These are phyloP conservation scores for Fimicolochytrium jonesii DNA, from an alignment of 192 early-diverging fungal genomes.

Conservation along the genomic window DNA sequence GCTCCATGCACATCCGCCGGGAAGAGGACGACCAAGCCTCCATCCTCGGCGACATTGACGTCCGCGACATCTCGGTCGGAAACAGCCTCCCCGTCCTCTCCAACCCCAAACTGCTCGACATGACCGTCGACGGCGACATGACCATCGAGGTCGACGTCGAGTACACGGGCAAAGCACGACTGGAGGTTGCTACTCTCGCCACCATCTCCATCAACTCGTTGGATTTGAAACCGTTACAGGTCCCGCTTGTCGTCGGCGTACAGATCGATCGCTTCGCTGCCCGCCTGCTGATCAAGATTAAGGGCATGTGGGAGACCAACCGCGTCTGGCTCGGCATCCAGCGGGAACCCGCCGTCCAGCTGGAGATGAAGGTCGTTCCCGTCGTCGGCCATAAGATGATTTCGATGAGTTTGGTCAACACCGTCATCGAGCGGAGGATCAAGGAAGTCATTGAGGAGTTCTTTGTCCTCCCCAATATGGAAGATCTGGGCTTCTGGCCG, in stretches of 20 bases:
- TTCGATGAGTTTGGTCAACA: conserved; percentile 70
- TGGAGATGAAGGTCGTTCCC: conserved; percentile 63
- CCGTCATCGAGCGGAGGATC: conserved; percentile 80
- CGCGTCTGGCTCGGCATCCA: conserved; percentile 85
- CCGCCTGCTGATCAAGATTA: conserved; percentile 69
- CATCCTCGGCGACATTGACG: conserved; percentile 76
- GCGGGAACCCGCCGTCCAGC: conserved; percentile 67
- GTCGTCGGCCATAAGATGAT: conserved; percentile 83
- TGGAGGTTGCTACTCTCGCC: conserved; percentile 69
- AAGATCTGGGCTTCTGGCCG: conserved; percentile 75
- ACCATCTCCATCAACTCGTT: conserved; percentile 50
- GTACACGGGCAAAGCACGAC: conserved; percentile 70
- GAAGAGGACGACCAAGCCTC: conserved; percentile 59
- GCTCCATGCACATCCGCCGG: conserved; percentile 11
- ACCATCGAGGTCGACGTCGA: conserved; percentile 69
- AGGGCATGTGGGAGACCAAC: conserved; percentile 69
- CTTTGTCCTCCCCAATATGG: conserved; percentile 85
- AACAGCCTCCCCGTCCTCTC: conserved; percentile 74
- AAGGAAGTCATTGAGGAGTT: conserved; percentile 73
- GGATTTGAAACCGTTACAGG: conserved; percentile 61
- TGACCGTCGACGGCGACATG: conserved; percentile 71
- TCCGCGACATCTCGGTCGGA: conserved; percentile 72
- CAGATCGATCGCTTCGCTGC: conserved; percentile 70
- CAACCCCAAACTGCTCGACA: conserved; percentile 64
- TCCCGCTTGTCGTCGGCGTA: conserved; percentile 74